Evolutionary conservation across 1,284 basidiomycete species (phyloP).

Genomic region (Cryptococcus amylolentus): DNA sequence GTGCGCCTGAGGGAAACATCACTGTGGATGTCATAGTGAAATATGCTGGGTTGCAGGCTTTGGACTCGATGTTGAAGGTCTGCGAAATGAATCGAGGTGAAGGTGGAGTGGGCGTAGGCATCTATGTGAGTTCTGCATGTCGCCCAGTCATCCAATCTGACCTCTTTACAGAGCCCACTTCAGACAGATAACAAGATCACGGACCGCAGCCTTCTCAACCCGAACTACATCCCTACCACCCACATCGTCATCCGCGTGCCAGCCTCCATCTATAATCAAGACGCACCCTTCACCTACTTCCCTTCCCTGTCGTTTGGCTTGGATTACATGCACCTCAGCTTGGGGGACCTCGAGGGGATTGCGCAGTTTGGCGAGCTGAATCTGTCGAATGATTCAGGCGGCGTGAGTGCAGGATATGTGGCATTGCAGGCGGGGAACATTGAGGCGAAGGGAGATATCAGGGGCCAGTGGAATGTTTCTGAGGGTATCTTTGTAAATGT

Average conservation of each 20-base stretch:
- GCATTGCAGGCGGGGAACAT: conserved; percentile 31
- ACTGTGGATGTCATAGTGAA: conserved; percentile 42
- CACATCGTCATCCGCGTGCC: conserved; percentile 42
- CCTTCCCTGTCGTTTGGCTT: conserved; percentile 25
- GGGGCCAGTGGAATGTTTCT: conserved; percentile 45
- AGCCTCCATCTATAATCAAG: conserved; percentile 18
- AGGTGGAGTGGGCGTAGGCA: conserved; percentile 39
- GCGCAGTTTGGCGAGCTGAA: conserved; percentile 32
- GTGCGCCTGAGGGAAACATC: conserved; percentile 34
- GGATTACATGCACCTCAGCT: conserved; percentile 40
- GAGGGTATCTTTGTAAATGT: conserved; percentile 39
- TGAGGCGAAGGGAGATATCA: conserved; percentile 29
- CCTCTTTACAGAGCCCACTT: conserved; percentile 25
- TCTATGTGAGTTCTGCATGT: conserved; percentile 36
- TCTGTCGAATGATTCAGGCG: conserved; percentile 29
- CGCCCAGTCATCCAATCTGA: background rate
- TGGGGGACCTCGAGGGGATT: conserved; percentile 37
- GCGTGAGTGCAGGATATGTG: conserved; percentile 34
- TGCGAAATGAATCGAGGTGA: conserved; percentile 35
- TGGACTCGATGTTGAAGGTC: conserved; percentile 30
- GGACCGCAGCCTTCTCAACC: conserved; percentile 32
- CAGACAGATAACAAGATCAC: conserved; percentile 37
- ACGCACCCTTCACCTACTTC: conserved; percentile 15
- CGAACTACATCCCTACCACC: conserved; percentile 30
- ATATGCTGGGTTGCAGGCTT: conserved; percentile 25